These are phyloP conservation scores for Cicer bijugum DNA, from an alignment of 306 rosid species.

Conservation along the genomic window DNA sequence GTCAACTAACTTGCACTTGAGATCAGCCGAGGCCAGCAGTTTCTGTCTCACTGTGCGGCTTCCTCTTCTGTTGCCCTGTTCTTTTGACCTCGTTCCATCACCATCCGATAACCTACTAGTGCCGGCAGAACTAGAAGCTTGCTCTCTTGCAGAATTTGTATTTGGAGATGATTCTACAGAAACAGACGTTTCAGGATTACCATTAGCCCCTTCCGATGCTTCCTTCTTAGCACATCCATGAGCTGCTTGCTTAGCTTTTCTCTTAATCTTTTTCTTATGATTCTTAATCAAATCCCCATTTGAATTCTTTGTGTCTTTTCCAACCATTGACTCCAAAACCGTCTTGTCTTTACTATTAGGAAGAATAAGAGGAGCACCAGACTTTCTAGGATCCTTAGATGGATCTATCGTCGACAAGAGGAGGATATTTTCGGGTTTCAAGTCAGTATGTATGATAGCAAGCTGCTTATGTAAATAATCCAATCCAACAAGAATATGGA, in stretches of 20 bases:
- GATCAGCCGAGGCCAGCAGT: constrained; percentile 71
- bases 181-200: constrained; percentile 55
- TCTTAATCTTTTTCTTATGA: constrained; percentile 83
- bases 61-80: constrained; percentile 63
- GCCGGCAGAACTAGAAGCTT: constrained; percentile 56
- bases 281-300: constrained; percentile 78
- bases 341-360: constrained; percentile 63
- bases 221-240: constrained; percentile 77
- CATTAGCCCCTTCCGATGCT: constrained; percentile 60
- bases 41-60: constrained; percentile 73
- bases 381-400: constrained; percentile 79
- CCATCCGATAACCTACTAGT: constrained; percentile 57
- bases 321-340: constrained; percentile 53
- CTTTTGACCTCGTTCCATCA: constrained; percentile 57
- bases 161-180: constrained; percentile 65
- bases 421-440: constrained; percentile 90
- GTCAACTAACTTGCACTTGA: constrained; percentile 93
- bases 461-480: constrained; percentile 95
- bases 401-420: constrained; percentile 79
- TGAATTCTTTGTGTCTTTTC: constrained; percentile 58
- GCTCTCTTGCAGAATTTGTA: constrained; percentile 54
- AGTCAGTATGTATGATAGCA: constrained; percentile 91
- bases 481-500: constrained; percentile 84
- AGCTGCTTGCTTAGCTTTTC: constrained; percentile 96
- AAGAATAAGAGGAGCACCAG: constrained; percentile 71